Evolutionary conservation across 331 rosid genomes (phyloP), one percentile per base, ranked within the genome.

Genomic region (Rosa hybrid): DNA sequence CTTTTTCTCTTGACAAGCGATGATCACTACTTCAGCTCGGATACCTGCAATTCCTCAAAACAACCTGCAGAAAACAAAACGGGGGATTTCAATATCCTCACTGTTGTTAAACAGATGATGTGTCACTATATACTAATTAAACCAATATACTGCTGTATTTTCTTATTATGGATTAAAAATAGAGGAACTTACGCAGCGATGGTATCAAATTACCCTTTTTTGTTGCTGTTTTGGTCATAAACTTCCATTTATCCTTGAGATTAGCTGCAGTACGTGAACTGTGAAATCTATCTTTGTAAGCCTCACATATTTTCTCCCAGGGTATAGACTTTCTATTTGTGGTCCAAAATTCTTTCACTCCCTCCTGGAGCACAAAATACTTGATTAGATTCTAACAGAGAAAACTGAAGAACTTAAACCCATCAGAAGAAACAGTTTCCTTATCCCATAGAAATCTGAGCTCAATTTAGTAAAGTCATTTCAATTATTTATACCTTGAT

Each of bases 231-330:
- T 51, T 63, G 76, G 82, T 78, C 57, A 7, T 46, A 14, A 62
- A 82, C 82, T 79, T 92, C 98, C 94, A 91, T 79, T 94, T 94
- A 84, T 94, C 97, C 86, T 88, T 92, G 49, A 94, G 92, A 86
- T 94, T 97, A 74, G 7, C 69, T 46, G 96, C 92, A 45, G 82
- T 80, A 38, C 98, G 96, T 63, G 88, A 89, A 34, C 25, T 25
- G 42, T 91, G 82, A 83, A 94, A 94, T 67, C 87, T 79, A 62
- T 71, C 76, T 39, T 62, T 59, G 62, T 95, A 97, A n/a, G 50
- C 82, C 69, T 88, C 87, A 84, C 88, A 85, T 82, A 94, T 88
- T 82, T 82, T 85, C 84, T 65, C 88, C 98, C 98, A 91, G 20
- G 94, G 94, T 23, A 87, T 72, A 18, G 34, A 30, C 78, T 86